Evolutionary conservation across 2,329 filamentous ascomycete species (phyloP), one percentile per base, ranked within the genome.

Genomic region (Alternaria hordeiaustralica): DNA sequence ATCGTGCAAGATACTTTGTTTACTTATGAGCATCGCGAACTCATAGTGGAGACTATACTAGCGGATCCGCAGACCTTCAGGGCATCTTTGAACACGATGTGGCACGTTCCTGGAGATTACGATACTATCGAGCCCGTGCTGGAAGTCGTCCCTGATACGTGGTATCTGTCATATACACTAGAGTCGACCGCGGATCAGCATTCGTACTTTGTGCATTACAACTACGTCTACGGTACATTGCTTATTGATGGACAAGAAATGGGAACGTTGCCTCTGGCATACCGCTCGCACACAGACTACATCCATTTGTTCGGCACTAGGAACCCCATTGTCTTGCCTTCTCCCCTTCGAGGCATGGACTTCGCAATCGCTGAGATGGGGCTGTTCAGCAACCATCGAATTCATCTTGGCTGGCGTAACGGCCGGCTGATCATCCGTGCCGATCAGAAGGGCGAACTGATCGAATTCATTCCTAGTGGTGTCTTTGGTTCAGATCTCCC

Each of bases 321-420:
- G 13, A 80, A 81, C 25, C 81, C 90, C 0, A 80, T 84, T 1
- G 86, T 84, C 0, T 86, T 76, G 20, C 85, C 88, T 0, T 90
- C 89, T 0, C 60, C 66, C 0, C 63, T 87, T 0, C 74, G 71
- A 0, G 87, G 86, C 0, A 89, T 91, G 85, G 82, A 82, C 0
- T 85, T 79, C 21, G 21, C n/a, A n/a, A n/a, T n/a, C n/a, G n/a
- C n/a, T n/a, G n/a, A n/a, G n/a, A n/a, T n/a, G n/a, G n/a, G n/a
- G n/a, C n/a, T n/a, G n/a, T n/a, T n/a, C n/a, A n/a, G n/a, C n/a
- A n/a, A n/a, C n/a, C 81, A 86, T 66, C 68, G 81, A 2, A 77
- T 91, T 1, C 87, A 92, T 69, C 69, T 92, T 44, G 88, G 88
- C 0, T 81, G 84, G 15, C 79, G 83, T 0, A 61, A 78, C 2